Evolutionary conservation across 805 yeast genomes (phyloP).

Genomic region (Ogataea naganishii): DNA sequence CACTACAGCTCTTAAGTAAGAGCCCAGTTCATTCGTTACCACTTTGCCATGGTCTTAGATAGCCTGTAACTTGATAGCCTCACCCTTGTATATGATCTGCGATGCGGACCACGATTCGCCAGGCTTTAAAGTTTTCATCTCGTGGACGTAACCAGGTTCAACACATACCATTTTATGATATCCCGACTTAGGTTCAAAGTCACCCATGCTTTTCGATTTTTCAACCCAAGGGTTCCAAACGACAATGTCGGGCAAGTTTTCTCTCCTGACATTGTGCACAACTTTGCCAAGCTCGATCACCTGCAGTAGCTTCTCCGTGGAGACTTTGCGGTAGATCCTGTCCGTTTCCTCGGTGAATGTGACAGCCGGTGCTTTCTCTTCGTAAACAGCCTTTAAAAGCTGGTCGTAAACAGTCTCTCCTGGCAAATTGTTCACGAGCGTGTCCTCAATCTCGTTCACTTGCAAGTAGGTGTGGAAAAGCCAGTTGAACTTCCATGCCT

Average conservation of each 20-base stretch:
- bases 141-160: constrained; percentile 85
- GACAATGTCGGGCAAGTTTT: constrained; percentile 54
- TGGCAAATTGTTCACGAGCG: constrained; percentile 67
- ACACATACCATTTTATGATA: constrained; percentile 85
- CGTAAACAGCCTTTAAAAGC: constrained; percentile 50
- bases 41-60: constrained; percentile 18
- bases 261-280: constrained; percentile 55
- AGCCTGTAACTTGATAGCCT: constrained; percentile 54
- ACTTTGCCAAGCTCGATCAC: constrained; percentile 68
- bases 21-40: constrained; percentile 15
- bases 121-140: constrained; percentile 54
- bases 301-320: constrained; percentile 46
- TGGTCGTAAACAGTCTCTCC: constrained; percentile 74
- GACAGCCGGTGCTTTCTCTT: constrained; percentile 68
- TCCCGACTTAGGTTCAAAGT: constrained; percentile 81
- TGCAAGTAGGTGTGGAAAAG: constrained; percentile 85
- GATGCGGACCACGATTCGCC: constrained; percentile 71
- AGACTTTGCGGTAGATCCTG: constrained; percentile 65
- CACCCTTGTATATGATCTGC: constrained; percentile 51
- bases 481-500: constrained; percentile 80
- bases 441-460: constrained; percentile 70
- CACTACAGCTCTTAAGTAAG: too few relatives aligned
- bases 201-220: constrained; percentile 76
- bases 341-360: constrained; percentile 75
- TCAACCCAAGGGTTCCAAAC: constrained; percentile 98